Conservation (phyloP, 1,284 basidiomycete genomes). For the Ceratobasidium sp. region DNA sequence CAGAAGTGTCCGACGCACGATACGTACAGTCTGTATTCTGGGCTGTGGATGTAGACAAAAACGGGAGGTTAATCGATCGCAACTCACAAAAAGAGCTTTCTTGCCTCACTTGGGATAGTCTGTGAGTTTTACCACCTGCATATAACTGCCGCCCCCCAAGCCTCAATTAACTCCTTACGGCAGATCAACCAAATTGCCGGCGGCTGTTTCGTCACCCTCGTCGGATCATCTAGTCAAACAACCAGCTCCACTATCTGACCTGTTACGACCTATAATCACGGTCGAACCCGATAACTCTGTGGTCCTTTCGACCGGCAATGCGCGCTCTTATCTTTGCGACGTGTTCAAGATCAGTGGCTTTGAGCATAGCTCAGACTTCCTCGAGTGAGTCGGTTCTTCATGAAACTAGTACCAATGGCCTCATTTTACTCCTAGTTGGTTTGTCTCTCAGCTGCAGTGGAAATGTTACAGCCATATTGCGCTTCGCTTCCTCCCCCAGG, state of each 20-base stretch:
- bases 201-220: neutral
- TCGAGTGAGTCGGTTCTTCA: neutral
- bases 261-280: neutral
- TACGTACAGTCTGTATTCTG: neutral
- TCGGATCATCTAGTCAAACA: neutral
- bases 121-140: neutral
- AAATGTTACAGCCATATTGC: neutral
- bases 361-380: neutral
- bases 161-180: neutral
- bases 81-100: neutral
- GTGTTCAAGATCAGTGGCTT: neutral
- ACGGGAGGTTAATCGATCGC: neutral
- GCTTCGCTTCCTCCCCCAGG: neutral
- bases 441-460: neutral
- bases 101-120: neutral
- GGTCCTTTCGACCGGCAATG: neutral
- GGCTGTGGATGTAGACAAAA: neutral
- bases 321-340: neutral
- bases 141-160: neutral
- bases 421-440: neutral
- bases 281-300: neutral
- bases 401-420: neutral
- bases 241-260: neutral
- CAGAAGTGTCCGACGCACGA: neutral
- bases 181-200: neutral